Conservation (phyloP, 2,329 filamentous ascomycete species). For the Talaromyces pinophilus region DNA sequence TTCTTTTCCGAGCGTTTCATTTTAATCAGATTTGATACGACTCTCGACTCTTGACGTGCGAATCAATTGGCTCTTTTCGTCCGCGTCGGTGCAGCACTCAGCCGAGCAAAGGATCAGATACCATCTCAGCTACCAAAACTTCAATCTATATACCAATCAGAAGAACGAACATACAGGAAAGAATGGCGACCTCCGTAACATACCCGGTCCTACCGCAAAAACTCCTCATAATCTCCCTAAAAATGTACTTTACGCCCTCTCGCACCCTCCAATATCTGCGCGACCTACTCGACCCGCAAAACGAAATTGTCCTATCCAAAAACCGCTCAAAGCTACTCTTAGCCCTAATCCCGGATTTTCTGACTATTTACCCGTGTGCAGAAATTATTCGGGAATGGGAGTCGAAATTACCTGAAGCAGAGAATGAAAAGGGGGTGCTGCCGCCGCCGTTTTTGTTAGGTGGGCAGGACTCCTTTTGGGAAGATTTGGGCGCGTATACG, state of each 20-base stretch:
- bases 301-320: constrained; percentile 46
- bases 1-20: constrained; percentile 13
- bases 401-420: constrained; percentile 35
- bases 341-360: constrained; percentile 76
- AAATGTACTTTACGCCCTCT: constrained; percentile 75
- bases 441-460: constrained; percentile 62
- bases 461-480: constrained; percentile 73
- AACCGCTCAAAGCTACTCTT: constrained; percentile 61
- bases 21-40: not conserved
- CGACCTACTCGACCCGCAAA: constrained; percentile 51
- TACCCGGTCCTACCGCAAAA: constrained; percentile 53
- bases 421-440: constrained; percentile 38
- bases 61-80: constrained; percentile 6
- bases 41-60: not conserved
- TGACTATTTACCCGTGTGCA: constrained; percentile 59
- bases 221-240: constrained; percentile 72
- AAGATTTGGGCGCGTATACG: constrained; percentile 71
- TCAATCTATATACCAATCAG: constrained; percentile 5
- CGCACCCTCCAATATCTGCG: constrained; percentile 60
- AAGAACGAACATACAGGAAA: not conserved
- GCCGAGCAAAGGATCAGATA: not conserved
- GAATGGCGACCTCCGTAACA: constrained; percentile 22
- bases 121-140: not conserved
- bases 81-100: not conserved
- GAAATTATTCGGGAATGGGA: constrained; percentile 41